These are phyloP conservation scores for Candida rishiriensis DNA, from an alignment of 805 yeast genomes.

Conservation along the genomic window DNA sequence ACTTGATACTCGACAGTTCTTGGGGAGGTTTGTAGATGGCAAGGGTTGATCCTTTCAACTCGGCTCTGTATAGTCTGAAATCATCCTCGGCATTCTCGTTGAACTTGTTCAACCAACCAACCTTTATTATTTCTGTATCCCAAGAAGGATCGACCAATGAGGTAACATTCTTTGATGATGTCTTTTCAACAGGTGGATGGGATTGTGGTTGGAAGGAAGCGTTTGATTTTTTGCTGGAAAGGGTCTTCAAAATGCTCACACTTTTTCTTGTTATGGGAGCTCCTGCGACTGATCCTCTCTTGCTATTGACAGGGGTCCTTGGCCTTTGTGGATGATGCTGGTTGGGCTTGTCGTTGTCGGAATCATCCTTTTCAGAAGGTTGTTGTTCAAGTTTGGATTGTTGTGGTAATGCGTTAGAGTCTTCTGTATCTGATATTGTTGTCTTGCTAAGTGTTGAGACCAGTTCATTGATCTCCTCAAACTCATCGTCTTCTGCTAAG, in stretches of 20 bases:
- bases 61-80: constrained; percentile 54
- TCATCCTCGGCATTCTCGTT: constrained; percentile 29
- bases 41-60: constrained; percentile 64
- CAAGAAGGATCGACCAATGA: constrained; percentile 27
- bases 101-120: constrained; percentile 59
- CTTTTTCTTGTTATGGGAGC: constrained; percentile 4
- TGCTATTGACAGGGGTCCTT: background rate
- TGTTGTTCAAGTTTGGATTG: constrained; percentile 1
- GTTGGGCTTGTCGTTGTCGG: background rate
- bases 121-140: constrained; percentile 38
- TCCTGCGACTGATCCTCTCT: constrained; percentile 1
- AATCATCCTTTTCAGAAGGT: background rate
- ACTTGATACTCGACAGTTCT: constrained; percentile 37
- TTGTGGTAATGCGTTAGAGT: background rate
- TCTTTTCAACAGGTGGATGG: background rate
- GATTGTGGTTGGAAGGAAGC: constrained; percentile 8
- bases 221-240: constrained; percentile 14
- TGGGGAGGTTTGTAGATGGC: constrained; percentile 55
- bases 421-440: background rate
- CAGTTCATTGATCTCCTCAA: constrained; percentile 1
- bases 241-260: constrained; percentile 12
- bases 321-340: background rate
- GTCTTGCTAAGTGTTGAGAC: background rate
- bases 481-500: constrained; percentile 9
- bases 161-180: constrained; percentile 1